Base-by-base conservation (phyloP, 2,329 filamentous ascomycete species). In the Arachnopeziza araneosa region DNA sequence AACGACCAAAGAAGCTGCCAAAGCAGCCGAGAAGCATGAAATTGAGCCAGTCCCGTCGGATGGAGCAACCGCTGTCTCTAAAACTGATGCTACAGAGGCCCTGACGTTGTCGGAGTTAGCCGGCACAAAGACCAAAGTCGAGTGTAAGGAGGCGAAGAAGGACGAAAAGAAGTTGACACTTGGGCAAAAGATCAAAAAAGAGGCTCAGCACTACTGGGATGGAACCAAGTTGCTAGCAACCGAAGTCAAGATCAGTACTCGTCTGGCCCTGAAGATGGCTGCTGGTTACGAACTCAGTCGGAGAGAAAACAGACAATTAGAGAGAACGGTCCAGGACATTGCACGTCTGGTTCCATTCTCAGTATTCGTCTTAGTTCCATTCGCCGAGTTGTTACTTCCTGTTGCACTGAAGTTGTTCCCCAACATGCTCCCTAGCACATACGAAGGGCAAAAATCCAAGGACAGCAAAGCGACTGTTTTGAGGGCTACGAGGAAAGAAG, bases 371-470 rank as follows among this genome's bases (percentile, higher is more conserved):
- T 93, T 99, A 67, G 92, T 99, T 49, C 95, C 95, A 1, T 96
- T 99, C 67, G 95, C 93, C 60, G 95, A 99, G 78, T 80, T 97
- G 44, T 83, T 99, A 52, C 85, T 98, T 23, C 95, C 95, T 1
- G 81, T 99, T 53, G 95, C 93, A 8, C 82, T 99, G 55, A 96
- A 90, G 77, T 79, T 99, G 52, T 99, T 99, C 84, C 95, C 95
- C 74, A 98, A 98, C 76, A 83, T 99, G 76, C 86, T 99, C 56
- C 95, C 95, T 54, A 97, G 92, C 80, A 99, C 95, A 24, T 99
- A 96, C 74, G 95, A 99, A 77, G 93, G 85, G 30, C 89, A 96
- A 73, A 91, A 90, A 71, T 88, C 91, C 62, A 96, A 92, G 75
- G 95, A 99, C 70, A 84, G 85, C 70, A 99, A 99, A 78, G 91